phyloP scores from a whole-genome alignment of 306 rosid species.

The Corylus heterophylla region DNA sequence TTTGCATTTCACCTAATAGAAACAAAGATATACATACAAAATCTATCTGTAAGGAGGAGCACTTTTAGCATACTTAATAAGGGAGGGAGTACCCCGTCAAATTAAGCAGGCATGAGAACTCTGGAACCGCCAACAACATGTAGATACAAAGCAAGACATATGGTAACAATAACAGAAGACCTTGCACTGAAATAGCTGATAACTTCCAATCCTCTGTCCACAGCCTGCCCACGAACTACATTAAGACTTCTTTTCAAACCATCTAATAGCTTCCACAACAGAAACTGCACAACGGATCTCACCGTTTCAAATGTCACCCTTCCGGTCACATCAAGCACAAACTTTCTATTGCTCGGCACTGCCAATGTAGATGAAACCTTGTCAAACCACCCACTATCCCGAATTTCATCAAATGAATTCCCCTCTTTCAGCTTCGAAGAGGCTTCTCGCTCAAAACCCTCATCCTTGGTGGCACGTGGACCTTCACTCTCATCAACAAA shows the following conservation, averaged over 20 bases:
- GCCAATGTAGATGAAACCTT: conserved; percentile 74
- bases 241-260: conserved; percentile 57
- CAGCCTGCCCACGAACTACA: conserved; percentile 57
- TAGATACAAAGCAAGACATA: conserved; percentile 79
- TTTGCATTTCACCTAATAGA: not conserved
- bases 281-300: conserved; percentile 63
- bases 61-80: not conserved
- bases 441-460: conserved; percentile 33
- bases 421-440: conserved; percentile 37
- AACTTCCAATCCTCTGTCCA: conserved; percentile 65
- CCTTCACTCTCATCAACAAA: conserved; percentile 35
- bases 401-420: conserved; percentile 24
- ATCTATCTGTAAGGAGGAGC: not conserved
- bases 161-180: conserved; percentile 72
- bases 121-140: conserved; percentile 64
- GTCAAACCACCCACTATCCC: conserved; percentile 56
- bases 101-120: conserved; percentile 65
- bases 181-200: conserved; percentile 73
- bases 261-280: conserved; percentile 61
- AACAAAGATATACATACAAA: not conserved
- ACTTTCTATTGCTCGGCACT: conserved; percentile 68
- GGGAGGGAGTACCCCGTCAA: conserved; percentile 15
- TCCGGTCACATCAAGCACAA: conserved; percentile 81
- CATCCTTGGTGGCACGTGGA: conserved; percentile 21
- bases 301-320: conserved; percentile 76